A percentile compares a stretch with the other conserved stretches of the same genome.
These are phyloP conservation scores for Conticribra guillardii DNA, from an alignment of 108 stramenopile genomes.

Conservation along the genomic window DNA sequence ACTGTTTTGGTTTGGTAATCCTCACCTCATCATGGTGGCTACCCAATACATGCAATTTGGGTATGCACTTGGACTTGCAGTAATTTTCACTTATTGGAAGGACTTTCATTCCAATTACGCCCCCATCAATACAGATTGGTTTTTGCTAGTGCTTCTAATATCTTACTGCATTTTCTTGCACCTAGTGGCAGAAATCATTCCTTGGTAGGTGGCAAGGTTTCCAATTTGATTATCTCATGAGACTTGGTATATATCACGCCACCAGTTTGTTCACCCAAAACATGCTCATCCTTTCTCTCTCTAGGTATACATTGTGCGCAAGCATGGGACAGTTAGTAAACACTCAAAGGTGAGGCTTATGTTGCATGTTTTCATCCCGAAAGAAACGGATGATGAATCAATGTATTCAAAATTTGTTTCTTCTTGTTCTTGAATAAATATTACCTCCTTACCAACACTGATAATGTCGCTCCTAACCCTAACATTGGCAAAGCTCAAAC, in stretches of 20 bases:
- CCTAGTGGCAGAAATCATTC: conserved; percentile 63
- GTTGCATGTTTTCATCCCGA: too few species aligned
- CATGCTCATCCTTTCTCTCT: neutral
- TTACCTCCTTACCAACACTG: neutral
- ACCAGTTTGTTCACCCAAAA: too few species aligned
- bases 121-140: neutral
- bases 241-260: too few species aligned
- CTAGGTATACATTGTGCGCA: conserved; percentile 84
- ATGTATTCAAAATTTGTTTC: too few species aligned
- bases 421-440: too few species aligned
- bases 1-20: conserved; percentile 82
- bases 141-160: conserved; percentile 33
- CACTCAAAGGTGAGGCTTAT: conserved; percentile 34
- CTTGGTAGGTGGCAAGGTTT: too few species aligned
- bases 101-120: conserved; percentile 11
- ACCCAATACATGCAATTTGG: conserved; percentile 87
- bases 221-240: too few species aligned
- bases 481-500: conserved; percentile 47
- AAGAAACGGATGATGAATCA: too few species aligned
- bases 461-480: conserved; percentile 19
- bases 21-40: conserved; percentile 63
- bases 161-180: conserved; percentile 67
- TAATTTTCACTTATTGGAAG: conserved; percentile 65
- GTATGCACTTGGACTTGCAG: conserved; percentile 76
- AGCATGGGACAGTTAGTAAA: conserved; percentile 84